Evolutionary conservation across 345 rosid species (phyloP), one percentile per base, ranked within the genome.

Genomic region (Syzygium grande): DNA sequence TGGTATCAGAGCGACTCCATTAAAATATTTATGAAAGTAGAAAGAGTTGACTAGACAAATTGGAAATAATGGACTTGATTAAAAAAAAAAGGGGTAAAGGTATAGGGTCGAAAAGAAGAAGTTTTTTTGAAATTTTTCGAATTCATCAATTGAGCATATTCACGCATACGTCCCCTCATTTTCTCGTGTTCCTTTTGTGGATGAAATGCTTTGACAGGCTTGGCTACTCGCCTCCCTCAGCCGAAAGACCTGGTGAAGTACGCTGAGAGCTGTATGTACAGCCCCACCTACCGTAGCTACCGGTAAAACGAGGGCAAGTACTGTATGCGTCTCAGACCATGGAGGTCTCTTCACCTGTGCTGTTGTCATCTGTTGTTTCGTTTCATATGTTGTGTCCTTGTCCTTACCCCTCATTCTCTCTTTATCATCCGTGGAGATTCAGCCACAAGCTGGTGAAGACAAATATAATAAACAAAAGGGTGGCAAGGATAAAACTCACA

Each of bases 231-330:
- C 88, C 96, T 94, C 87, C 99, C 99, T 68, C 94, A 87, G 83
- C 99, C 99, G 0, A 92, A 89, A 86, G 96, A 98, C 89, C 94
- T 96, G 65, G 89, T 95, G 89, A 92, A 94, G 90, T 89, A 93
- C 87, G 99, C 99, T 0, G 97, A 97, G 92, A 94, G 95, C 90
- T 95, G 96, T 89, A 95, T 96, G 99, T 96, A 96, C 94, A 93
- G 93, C 90, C 99, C 99, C 21, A 83, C 91, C 21, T 97, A 97
- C 65, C 92, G 95, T 85, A 91, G 89, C 92, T 94, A 95, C 90
- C 93, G 97, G 78, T 95, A 90, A 94, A 90, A 30, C 2, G 41
- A 87, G 23, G 53, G 53, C 84, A 2, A 41, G 25, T 29, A n/a
- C 15, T 52, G n/a, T 58, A n/a, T 15, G 4, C 41, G 30, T 22